Conservation (phyloP, 1,284 basidiomycete species). For the Microbotryomycetes sp. region DNA sequence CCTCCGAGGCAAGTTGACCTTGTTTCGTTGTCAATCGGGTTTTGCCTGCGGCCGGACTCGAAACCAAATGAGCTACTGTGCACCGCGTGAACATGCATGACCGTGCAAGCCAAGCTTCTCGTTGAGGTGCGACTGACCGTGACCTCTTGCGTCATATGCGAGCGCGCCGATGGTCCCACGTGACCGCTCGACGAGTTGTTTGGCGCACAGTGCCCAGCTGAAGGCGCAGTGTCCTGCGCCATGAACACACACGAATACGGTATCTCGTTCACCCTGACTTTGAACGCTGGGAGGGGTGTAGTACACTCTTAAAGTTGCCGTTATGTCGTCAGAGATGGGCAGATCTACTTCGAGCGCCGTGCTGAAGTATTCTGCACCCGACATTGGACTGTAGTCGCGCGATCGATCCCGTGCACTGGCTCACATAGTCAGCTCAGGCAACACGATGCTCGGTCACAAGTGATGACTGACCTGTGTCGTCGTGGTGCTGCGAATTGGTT, state of each 20-base stretch:
- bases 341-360: constrained; percentile 62
- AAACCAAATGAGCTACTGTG: too few relatives aligned
- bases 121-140: constrained; percentile 55
- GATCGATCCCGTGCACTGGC: constrained; percentile 37
- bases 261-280: constrained; percentile 50
- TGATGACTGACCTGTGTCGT: not conserved
- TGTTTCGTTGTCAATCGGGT: constrained; percentile 7
- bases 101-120: not conserved
- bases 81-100: not conserved
- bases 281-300: constrained; percentile 45
- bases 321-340: not conserved
- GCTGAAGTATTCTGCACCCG: constrained; percentile 63
- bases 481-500: too few relatives aligned
- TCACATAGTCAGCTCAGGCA: too few relatives aligned
- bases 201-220: constrained; percentile 81
- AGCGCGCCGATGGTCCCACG: constrained; percentile 75
- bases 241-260: constrained; percentile 84
- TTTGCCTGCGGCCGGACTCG: constrained; percentile 27
- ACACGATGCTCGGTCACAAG: not conserved
- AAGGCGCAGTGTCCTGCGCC: constrained; percentile 87
- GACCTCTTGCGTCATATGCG: constrained; percentile 75
- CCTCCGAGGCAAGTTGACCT: not conserved
- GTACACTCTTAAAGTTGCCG: constrained; percentile 60
- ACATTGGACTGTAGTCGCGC: constrained; percentile 68
- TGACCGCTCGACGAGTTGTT: constrained; percentile 58